phyloP scores from a whole-genome alignment of 257 asterid genomes.

The Echium plantagineum region DNA sequence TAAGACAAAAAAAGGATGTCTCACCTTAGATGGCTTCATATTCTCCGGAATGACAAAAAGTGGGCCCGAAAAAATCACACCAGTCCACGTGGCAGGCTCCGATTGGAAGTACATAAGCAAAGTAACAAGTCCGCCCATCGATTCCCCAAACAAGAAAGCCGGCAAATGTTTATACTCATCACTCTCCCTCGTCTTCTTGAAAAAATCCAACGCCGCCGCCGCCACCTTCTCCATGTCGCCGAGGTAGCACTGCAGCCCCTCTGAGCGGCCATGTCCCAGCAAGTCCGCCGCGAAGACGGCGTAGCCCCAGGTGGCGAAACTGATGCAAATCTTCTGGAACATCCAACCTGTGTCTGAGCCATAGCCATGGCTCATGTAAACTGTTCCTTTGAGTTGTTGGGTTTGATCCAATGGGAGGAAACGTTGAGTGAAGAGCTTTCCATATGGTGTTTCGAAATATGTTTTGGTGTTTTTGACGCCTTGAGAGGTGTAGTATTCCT shows the following conservation, averaged over 20 bases:
- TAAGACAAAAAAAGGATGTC: too few relatives aligned
- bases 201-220: constrained; percentile 46
- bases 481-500: constrained; percentile 66
- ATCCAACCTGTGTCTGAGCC: constrained; percentile 94
- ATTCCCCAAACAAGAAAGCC: constrained; percentile 78
- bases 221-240: constrained; percentile 77
- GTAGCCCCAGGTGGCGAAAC: constrained; percentile 81
- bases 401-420: constrained; percentile 65
- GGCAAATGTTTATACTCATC: constrained; percentile 68
- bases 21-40: constrained; percentile 90
- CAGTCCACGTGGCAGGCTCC: constrained; percentile 70
- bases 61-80: constrained; percentile 85
- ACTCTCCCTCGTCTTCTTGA: constrained; percentile 50
- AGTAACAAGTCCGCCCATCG: constrained; percentile 83
- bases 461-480: constrained; percentile 66
- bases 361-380: constrained; percentile 90
- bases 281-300: constrained; percentile 91
- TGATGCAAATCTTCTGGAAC: constrained; percentile 81
- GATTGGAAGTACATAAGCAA: constrained; percentile 76
- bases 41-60: constrained; percentile 82
- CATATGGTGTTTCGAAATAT: constrained; percentile 65
- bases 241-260: constrained; percentile 63
- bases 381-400: constrained; percentile 51
- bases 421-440: constrained; percentile 74
- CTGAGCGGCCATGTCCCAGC: constrained; percentile 95